phyloP scores from a whole-genome alignment of 2,329 filamentous ascomycete genomes.

The Ophiognomonia clavigignenti-juglandacearum region DNA sequence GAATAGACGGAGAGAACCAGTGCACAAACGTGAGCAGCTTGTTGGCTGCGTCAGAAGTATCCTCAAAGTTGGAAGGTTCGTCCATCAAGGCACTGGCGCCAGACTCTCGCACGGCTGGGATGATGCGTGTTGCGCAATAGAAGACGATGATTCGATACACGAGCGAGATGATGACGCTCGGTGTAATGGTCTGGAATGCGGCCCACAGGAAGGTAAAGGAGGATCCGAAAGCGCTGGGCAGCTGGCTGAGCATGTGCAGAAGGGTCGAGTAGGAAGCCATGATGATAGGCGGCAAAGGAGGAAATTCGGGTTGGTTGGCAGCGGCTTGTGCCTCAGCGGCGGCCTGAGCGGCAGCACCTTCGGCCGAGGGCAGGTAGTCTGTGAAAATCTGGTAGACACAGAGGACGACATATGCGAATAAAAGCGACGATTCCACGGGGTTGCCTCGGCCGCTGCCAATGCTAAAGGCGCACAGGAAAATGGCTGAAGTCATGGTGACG shows the following conservation, averaged over 20 bases:
- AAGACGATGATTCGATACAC: constrained; percentile 92
- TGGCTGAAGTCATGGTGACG: constrained; percentile 83
- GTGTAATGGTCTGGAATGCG: constrained; percentile 91
- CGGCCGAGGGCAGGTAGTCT: constrained; percentile 81
- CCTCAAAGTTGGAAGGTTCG: constrained; percentile 78
- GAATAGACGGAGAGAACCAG: constrained; percentile 91
- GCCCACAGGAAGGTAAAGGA: constrained; percentile 83
- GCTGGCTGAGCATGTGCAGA: constrained; percentile 72
- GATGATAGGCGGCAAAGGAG: constrained; percentile 92
- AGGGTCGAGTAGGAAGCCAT: constrained; percentile 97
- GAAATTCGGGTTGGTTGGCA: constrained; percentile 74
- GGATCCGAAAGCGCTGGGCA: constrained; percentile 80
- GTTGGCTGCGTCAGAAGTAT: constrained; percentile 65
- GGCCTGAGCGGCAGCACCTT: constrained; percentile 40
- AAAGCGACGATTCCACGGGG: constrained; percentile 86
- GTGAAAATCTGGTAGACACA: constrained; percentile 99
- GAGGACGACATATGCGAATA: constrained; percentile 97
- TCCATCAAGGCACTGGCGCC: constrained; percentile 79
- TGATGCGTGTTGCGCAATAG: constrained; percentile 92
- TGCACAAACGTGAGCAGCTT: constrained; percentile 77
- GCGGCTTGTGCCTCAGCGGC: constrained; percentile 43
- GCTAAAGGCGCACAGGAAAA: constrained; percentile 90
- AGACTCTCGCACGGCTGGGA: constrained; percentile 84
- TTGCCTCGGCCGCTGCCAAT: constrained; percentile 93
- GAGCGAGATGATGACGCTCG: constrained; percentile 91